Evolutionary conservation across 257 asterid genomes (phyloP), one percentile per base, ranked within the genome.

Genomic region (Nyctanthes arbortristis): DNA sequence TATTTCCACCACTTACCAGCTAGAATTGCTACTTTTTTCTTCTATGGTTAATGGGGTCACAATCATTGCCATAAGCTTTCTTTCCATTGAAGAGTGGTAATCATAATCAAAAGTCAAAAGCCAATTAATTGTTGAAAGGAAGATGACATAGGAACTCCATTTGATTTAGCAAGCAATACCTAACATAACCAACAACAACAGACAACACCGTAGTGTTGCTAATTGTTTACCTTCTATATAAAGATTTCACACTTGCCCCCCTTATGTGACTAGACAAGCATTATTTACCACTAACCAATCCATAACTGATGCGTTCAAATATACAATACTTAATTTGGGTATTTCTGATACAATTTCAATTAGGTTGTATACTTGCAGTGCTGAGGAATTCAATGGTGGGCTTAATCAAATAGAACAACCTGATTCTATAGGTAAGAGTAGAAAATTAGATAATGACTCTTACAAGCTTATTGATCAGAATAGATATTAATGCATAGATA

Each of bases 61-160:
- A 85, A 43, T 70, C 87, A 14, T 73, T 63, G 7, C 85, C 87
- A 57, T 72, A 67, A 71, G 71, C 84, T 85, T 87, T 82, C 76
- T 83, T 79, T 68, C 94, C 91, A 59, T 81, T 79, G 24, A 9
- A 6, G 24, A 14, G 20, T 8, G 49, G 25, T 52, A 52, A 3
- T 55, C 31, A 36, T 34, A 28, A 52, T n/a, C n/a, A n/a, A n/a
- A n/a, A n/a, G n/a, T 10, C 31, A 52, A 52, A 52, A 22, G 20
- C 59, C 59, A 52, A 30, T 22, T 11, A 1, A 52, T 52, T 24
- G 22, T 43, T n/a, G 6, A 40, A 43, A 43, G 5, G 59, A 52
- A 52, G 24, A 24, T 52, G 59, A 52, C 13, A 43, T n/a, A n/a
- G 24, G 4, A 43, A 43, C n/a, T 43, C 54, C 24, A 43, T 16